Conservation (phyloP, 805 yeast species). For the Saccharomycopsis olivae region DNA sequence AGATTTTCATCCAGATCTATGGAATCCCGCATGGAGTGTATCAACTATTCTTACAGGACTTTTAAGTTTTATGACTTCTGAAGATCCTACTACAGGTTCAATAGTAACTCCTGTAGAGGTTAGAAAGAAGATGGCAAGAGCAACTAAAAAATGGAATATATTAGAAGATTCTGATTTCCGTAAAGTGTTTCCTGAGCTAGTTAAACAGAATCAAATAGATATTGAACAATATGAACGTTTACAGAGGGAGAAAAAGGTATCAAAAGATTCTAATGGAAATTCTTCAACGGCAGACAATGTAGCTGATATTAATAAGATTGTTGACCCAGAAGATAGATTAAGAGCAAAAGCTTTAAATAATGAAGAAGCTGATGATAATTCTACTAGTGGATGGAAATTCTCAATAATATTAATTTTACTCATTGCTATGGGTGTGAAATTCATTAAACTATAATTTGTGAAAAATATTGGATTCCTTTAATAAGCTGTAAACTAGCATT, state of each 20-base stretch:
- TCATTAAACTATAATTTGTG: not conserved
- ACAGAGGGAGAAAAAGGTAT: not conserved
- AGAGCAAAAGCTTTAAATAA: constrained; percentile 27
- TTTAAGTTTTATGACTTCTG: constrained; percentile 84
- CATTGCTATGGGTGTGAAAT: constrained; percentile 4
- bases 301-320: constrained; percentile 28
- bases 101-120: constrained; percentile 51
- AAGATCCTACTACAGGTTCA: constrained; percentile 78
- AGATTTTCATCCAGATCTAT: constrained; percentile 86
- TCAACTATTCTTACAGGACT: constrained; percentile 80
- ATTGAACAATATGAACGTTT: constrained; percentile 15
- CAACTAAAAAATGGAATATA: constrained; percentile 50
- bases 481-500: too few species aligned
- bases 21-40: constrained; percentile 98
- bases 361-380: not conserved
- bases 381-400: not conserved
- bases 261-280: constrained; percentile 21
- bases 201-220: constrained; percentile 25
- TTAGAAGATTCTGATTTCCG: constrained; percentile 33
- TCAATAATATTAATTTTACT: not conserved
- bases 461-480: not conserved
- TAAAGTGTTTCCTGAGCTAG: constrained; percentile 61
- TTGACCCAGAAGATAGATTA: constrained; percentile 65
- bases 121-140: constrained; percentile 46
- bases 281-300: constrained; percentile 26